A percentile compares a stretch with the other conserved stretches of the same genome.
These are phyloP conservation scores for Amphibolis antarctica DNA, from an alignment of 106 monocot genomes.

Conservation along the genomic window DNA sequence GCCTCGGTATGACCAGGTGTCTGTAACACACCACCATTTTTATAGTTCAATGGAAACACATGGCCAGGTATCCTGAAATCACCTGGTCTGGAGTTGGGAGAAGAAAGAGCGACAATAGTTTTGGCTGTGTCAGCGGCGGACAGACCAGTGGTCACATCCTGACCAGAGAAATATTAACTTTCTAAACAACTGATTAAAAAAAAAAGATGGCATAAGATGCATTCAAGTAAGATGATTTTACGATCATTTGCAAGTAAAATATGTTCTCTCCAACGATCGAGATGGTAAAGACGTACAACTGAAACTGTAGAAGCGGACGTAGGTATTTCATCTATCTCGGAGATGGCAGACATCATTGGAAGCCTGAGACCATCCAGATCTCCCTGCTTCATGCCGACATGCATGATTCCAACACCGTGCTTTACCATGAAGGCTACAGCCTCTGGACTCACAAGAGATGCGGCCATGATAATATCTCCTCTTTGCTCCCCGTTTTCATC, in stretches of 20 bases:
- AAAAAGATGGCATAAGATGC: conserved; percentile 1
- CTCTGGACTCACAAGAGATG: conserved; percentile 41
- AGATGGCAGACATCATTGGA: conserved; percentile 56
- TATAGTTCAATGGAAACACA: conserved; percentile 67
- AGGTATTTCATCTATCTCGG: conserved; percentile 49
- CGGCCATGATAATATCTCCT: conserved; percentile 83
- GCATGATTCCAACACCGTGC: conserved; percentile 78
- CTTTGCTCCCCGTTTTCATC: conserved; percentile 64
- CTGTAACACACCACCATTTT: conserved; percentile 62
- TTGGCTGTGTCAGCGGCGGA: conserved; percentile 59
- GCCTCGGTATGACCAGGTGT: conserved; percentile 77
- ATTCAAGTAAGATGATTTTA: no score
- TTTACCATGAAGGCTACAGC: conserved; percentile 71
- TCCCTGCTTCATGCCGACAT: conserved; percentile 69
- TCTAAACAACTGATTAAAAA: no score
- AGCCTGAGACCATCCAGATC: conserved; percentile 65
- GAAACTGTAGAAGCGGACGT: conserved; percentile 44
- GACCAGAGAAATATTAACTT: not conserved
- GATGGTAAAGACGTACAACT: conserved; percentile 32
- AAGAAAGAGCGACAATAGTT: conserved; percentile 53
- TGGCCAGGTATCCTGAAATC: conserved; percentile 86
- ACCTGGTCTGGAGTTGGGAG: conserved; percentile 52
- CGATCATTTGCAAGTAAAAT: no score
- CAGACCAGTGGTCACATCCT: conserved; percentile 65
- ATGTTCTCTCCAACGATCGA: no score